A percentile compares a stretch with the other conserved stretches of the same genome.
Evolutionary conservation across 179 eudicot genomes (phyloP).

Genomic region (Spergularia azorica): DNA sequence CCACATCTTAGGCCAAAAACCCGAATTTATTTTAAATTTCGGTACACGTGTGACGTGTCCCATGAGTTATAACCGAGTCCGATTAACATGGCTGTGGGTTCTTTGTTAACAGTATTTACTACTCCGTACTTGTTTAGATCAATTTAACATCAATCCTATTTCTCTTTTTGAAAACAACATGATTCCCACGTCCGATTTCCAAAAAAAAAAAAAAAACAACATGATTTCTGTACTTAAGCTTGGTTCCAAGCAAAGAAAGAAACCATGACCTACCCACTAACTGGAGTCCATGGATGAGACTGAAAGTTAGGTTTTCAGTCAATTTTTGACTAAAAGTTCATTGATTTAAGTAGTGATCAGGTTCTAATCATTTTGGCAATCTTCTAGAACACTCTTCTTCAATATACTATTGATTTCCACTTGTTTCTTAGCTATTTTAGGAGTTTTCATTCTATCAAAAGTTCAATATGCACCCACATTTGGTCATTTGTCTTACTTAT

Average conservation of each 20-base stretch:
- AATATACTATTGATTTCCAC: neutral
- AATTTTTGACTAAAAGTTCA: neutral
- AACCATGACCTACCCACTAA: neutral
- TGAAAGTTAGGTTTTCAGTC: neutral
- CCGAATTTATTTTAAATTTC: too few relatives aligned
- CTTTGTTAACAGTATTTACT: neutral
- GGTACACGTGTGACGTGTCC: too few relatives aligned
- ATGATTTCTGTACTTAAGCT: neutral
- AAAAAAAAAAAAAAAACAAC: too few relatives aligned
- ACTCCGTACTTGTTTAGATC: neutral
- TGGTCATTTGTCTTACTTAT: neutral
- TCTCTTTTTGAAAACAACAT: too few relatives aligned
- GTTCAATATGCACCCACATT: too few relatives aligned
- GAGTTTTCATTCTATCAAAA: neutral
- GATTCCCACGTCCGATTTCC: too few relatives aligned
- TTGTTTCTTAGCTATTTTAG: neutral
- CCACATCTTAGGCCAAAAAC: too few relatives aligned
- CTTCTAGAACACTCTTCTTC: neutral
- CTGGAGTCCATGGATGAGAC: neutral
- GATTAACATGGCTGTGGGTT: too few relatives aligned
- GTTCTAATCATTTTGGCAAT: neutral
- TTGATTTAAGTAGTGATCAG: neutral
- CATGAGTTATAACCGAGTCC: too few relatives aligned
- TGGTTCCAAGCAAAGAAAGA: constrained; percentile 2
- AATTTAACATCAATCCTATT: neutral